phyloP scores from a whole-genome alignment of 2,329 filamentous ascomycete genomes.

The Aspergillus sergii region DNA sequence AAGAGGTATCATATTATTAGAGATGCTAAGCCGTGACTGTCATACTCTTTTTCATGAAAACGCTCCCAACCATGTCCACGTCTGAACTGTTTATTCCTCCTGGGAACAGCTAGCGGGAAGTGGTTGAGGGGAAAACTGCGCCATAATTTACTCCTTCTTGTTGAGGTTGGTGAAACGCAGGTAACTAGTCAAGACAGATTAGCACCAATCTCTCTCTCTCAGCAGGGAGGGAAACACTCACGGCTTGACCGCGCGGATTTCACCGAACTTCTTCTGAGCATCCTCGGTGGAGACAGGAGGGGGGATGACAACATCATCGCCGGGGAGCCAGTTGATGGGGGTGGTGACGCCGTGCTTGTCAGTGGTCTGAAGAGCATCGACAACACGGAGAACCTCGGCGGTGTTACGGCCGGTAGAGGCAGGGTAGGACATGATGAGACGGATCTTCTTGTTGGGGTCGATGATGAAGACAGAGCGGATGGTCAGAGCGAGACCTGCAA shows the following conservation, averaged over 20 bases:
- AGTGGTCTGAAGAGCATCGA: conserved; percentile 79
- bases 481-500: conserved; percentile 72
- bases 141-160: conserved; percentile 33
- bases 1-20: conserved; percentile 17
- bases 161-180: conserved; percentile 41
- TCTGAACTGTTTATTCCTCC: conserved; percentile 1
- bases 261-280: conserved; percentile 84
- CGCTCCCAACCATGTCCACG: background rate
- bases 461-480: conserved; percentile 96
- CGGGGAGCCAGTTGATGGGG: conserved; percentile 87
- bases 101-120: background rate
- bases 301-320: conserved; percentile 91
- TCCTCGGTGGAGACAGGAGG: conserved; percentile 80
- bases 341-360: conserved; percentile 89
- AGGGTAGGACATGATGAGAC: conserved; percentile 89
- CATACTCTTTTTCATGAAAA: conserved; percentile 13
- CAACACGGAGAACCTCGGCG: conserved; percentile 74
- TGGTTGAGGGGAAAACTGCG: background rate
- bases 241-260: conserved; percentile 64
- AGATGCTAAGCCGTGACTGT: conserved; percentile 11
- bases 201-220: background rate
- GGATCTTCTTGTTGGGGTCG: conserved; percentile 91
- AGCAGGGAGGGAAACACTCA: conserved; percentile 32
- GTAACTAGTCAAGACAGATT: conserved; percentile 30
- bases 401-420: conserved; percentile 87